Conservation (phyloP, 495 filamentous ascomycete species). For the Daldinia grandis region DNA sequence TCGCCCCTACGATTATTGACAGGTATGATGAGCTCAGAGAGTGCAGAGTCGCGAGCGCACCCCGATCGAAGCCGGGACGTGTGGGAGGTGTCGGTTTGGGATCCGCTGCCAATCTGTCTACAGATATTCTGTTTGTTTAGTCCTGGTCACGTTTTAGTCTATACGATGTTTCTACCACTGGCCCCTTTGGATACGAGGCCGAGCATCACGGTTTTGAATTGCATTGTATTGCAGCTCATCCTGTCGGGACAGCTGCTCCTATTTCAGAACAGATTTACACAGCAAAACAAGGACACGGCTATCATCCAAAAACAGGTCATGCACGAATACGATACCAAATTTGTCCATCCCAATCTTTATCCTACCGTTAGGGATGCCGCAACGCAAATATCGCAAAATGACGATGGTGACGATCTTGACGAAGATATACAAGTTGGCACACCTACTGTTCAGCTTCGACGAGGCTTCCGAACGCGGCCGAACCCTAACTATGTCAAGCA, state of each 20-base stretch:
- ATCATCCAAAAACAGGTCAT: conserved; percentile 91
- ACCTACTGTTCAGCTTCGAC: conserved; percentile 78
- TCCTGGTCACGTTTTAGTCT: conserved; percentile 87
- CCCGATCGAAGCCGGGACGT: conserved; percentile 87
- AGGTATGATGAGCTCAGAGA: conserved; percentile 65
- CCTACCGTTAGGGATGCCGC: conserved; percentile 83
- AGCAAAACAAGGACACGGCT: conserved; percentile 83
- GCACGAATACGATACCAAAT: conserved; percentile 96
- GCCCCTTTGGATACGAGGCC: conserved; percentile 76
- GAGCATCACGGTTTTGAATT: conserved; percentile 83
- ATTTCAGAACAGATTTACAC: conserved; percentile 74
- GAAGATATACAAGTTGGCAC: conserved; percentile 75
- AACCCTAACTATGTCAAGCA: conserved; percentile 88
- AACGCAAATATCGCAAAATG: conserved; percentile 69
- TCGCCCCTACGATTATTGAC: conserved; percentile 83
- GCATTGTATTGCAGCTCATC: conserved; percentile 72
- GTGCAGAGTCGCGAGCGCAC: conserved; percentile 79
- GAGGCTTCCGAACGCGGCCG: conserved; percentile 84
- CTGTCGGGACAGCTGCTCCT: conserved; percentile 80
- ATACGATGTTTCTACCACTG: conserved; percentile 86
- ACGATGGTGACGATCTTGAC: conserved; percentile 53
- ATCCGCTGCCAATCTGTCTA: conserved; percentile 83
- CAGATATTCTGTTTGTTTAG: conserved; percentile 90
- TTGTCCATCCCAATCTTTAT: conserved; percentile 87
- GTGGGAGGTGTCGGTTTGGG: conserved; percentile 95